These are phyloP conservation scores for Carallia brachiata DNA, from an alignment of 345 rosid genomes.

Conservation along the genomic window DNA sequence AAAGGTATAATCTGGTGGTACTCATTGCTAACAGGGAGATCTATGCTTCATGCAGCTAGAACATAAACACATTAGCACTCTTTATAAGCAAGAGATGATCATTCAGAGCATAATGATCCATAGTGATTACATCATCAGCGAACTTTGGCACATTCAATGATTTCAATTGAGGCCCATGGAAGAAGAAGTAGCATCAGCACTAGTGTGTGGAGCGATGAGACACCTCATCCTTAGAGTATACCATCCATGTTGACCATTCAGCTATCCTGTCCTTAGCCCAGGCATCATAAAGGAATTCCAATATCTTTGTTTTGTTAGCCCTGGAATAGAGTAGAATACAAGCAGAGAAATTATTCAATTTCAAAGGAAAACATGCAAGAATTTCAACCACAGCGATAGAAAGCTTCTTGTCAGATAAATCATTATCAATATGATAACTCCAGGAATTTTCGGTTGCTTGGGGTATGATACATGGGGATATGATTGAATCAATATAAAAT, in stretches of 20 bases:
- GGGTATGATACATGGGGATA: no score
- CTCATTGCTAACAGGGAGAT: neutral
- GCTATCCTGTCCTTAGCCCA: slow-evolving; percentile 84
- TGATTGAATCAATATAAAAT: no score
- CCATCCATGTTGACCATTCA: slow-evolving; percentile 99
- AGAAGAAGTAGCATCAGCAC: slow-evolving; percentile 46
- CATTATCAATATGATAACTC: neutral
- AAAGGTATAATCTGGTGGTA: neutral
- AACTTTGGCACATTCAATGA: slow-evolving; percentile 56
- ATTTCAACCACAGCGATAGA: neutral
- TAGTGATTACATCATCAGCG: slow-evolving; percentile 52
- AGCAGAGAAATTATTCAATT: neutral
- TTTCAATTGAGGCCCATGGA: slow-evolving; percentile 47
- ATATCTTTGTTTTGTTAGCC: slow-evolving; percentile 56
- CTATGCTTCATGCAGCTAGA: neutral
- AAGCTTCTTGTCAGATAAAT: neutral
- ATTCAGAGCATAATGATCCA: slow-evolving; percentile 3
- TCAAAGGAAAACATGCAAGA: neutral
- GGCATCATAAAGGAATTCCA: slow-evolving; percentile 57
- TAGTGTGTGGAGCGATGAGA: slow-evolving; percentile 69
- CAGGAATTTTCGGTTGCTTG: neutral
- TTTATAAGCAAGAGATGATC: slow-evolving; percentile 1
- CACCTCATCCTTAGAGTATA: slow-evolving; percentile 83
- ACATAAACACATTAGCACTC: neutral
- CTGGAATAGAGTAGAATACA: slow-evolving; percentile 37